These are phyloP conservation scores for Akanthomyces uredinophilus DNA, from an alignment of 2,329 filamentous ascomycete genomes.

Conservation along the genomic window DNA sequence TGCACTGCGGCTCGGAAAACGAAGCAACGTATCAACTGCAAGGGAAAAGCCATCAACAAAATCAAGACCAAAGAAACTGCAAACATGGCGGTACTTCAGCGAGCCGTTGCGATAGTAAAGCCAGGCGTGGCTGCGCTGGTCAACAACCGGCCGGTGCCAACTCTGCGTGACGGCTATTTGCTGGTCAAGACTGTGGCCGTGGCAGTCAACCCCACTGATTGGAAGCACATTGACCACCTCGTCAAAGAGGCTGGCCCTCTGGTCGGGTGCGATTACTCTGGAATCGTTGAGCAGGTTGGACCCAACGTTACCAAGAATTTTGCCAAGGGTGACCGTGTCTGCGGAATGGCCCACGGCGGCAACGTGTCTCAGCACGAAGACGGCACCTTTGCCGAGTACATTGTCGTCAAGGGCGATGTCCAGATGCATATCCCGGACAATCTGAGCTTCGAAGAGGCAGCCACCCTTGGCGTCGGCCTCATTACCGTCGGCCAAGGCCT, in stretches of 20 bases:
- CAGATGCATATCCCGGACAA: slow-evolving; percentile 39
- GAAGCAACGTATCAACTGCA: too few relatives aligned
- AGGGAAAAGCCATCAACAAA: too few relatives aligned
- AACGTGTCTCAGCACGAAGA: slow-evolving; percentile 26
- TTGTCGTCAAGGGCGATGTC: slow-evolving; percentile 34
- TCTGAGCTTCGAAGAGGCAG: slow-evolving; percentile 42
- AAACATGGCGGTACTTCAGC: too few relatives aligned
- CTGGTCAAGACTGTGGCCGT: slow-evolving; percentile 31
- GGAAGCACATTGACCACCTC: slow-evolving; percentile 27
- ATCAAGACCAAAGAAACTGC: too few relatives aligned
- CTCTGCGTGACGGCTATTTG: slow-evolving; percentile 21
- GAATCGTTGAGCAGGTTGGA: slow-evolving; percentile 43
- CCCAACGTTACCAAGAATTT: slow-evolving; percentile 35
- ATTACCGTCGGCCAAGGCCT: slow-evolving; percentile 42
- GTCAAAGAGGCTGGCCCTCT: slow-evolving; percentile 17
- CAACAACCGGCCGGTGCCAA: neutral
- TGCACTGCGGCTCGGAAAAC: too few relatives aligned
- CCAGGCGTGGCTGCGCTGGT: neutral
- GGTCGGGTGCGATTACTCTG: slow-evolving; percentile 42
- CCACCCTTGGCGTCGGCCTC: slow-evolving; percentile 39
- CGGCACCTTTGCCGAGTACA: slow-evolving; percentile 38
- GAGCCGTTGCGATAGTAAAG: too few relatives aligned
- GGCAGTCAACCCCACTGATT: slow-evolving; percentile 32
- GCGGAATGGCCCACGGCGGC: slow-evolving; percentile 34
- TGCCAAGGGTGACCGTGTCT: slow-evolving; percentile 42